Conservation (phyloP, 2,329 filamentous ascomycete species). For the Apiospora hydei region DNA sequence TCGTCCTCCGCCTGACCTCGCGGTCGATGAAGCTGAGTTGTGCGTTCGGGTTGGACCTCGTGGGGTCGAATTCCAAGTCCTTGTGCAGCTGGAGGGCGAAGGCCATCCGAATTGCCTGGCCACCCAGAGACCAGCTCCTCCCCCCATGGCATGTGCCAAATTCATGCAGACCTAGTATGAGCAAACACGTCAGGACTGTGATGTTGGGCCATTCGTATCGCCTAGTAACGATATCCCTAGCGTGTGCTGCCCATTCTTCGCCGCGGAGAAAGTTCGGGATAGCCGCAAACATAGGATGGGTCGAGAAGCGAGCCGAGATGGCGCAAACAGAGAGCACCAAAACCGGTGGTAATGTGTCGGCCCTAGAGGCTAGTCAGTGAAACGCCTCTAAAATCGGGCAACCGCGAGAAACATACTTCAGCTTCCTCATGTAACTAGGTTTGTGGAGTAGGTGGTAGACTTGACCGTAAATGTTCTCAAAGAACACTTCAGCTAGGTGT, state of each 20-base stretch:
- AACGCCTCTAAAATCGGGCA: conserved; percentile 15
- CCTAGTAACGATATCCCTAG: conserved; percentile 85
- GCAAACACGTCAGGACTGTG: conserved; percentile 88
- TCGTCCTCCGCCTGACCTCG: conserved; percentile 89
- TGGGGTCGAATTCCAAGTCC: conserved; percentile 84
- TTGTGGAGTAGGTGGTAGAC: conserved; percentile 95
- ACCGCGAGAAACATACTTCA: conserved; percentile 61
- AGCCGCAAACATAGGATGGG: conserved; percentile 79
- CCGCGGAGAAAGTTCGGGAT: conserved; percentile 85
- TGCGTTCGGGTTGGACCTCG: conserved; percentile 65
- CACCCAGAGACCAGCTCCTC: conserved; percentile 93
- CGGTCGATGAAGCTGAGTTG: conserved; percentile 89
- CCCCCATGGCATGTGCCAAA: conserved; percentile 97
- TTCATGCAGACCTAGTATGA: conserved; percentile 90
- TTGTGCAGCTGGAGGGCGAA: conserved; percentile 93
- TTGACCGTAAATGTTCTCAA: conserved; percentile 94
- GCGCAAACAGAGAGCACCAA: conserved; percentile 93
- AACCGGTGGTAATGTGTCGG: conserved; percentile 84
- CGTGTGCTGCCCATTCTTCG: conserved; percentile 87
- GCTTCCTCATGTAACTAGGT: conserved; percentile 92
- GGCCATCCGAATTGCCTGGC: conserved; percentile 95
- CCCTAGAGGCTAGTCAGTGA: conserved; percentile 52
- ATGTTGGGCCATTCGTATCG: conserved; percentile 96
- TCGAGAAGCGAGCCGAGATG: conserved; percentile 93
- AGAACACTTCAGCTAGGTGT: conserved; percentile 92